These are phyloP conservation scores for Groenewaldozyma sp. DNA, from an alignment of 1,139 yeast species.

Conservation along the genomic window DNA sequence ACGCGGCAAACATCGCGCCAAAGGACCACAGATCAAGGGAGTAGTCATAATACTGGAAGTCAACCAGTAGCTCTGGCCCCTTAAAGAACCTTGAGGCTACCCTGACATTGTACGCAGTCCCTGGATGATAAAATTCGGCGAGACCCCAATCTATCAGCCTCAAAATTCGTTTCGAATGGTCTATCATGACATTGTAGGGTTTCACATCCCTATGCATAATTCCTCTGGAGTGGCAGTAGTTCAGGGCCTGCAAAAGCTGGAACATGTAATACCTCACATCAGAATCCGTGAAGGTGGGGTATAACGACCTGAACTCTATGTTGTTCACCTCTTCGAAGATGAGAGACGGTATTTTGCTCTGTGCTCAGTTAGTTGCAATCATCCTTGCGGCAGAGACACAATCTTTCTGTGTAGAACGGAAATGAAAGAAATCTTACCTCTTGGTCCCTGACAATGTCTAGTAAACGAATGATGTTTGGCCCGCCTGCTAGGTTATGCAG, in stretches of 20 bases:
- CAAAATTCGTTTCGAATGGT: constrained; percentile 55
- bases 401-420: neutral
- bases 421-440: constrained; percentile 25
- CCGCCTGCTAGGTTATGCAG: constrained; percentile 74
- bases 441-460: constrained; percentile 78
- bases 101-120: constrained; percentile 85
- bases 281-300: constrained; percentile 67
- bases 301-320: constrained; percentile 75
- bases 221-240: constrained; percentile 89
- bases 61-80: constrained; percentile 88
- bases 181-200: constrained; percentile 96
- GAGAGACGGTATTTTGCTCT: constrained; percentile 81
- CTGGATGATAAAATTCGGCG: constrained; percentile 90
- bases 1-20: constrained; percentile 95
- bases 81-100: constrained; percentile 92
- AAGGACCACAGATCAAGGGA: constrained; percentile 90
- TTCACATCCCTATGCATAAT: constrained; percentile 95
- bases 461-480: constrained; percentile 64
- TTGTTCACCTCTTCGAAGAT: constrained; percentile 81
- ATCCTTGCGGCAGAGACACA: neutral
- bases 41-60: constrained; percentile 81
- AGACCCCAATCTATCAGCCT: constrained; percentile 94
- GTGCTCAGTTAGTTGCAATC: neutral
- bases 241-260: constrained; percentile 74
- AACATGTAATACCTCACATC: constrained; percentile 82